Percentiles rank a stretch among this genome's conserved stretches.
These are phyloP conservation scores for Zelopaecilomyces penicillatus DNA, from an alignment of 2,329 filamentous ascomycete species.

Conservation along the genomic window DNA sequence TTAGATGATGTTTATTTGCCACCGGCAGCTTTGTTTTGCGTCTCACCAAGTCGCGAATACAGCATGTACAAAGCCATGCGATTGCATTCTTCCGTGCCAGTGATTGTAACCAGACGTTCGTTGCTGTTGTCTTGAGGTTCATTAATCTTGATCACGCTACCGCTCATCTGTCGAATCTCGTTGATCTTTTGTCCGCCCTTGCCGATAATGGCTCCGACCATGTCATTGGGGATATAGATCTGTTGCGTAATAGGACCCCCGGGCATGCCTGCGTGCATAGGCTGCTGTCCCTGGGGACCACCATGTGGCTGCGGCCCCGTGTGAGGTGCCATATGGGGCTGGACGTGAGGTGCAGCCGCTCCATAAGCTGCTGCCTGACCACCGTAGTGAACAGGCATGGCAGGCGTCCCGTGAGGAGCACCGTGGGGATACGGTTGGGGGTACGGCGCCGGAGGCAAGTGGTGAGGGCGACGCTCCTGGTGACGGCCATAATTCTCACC, in stretches of 20 bases:
- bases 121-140: constrained; percentile 99
- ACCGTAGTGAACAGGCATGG: constrained; percentile 71
- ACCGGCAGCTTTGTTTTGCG: constrained; percentile 19
- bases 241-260: constrained; percentile 78
- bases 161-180: constrained; percentile 92
- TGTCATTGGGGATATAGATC: constrained; percentile 98
- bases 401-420: constrained; percentile 50
- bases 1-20: constrained; percentile 18
- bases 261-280: constrained; percentile 57
- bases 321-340: constrained; percentile 61
- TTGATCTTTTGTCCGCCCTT: constrained; percentile 99
- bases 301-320: constrained; percentile 46
- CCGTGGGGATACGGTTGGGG: constrained; percentile 61
- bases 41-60: constrained; percentile 86
- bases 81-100: constrained; percentile 95
- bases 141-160: constrained; percentile 99
- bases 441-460: constrained; percentile 67
- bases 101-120: constrained; percentile 93
- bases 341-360: constrained; percentile 66
- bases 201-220: constrained; percentile 98
- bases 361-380: constrained; percentile 68
- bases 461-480: constrained; percentile 64
- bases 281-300: constrained; percentile 66
- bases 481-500: constrained; percentile 74
- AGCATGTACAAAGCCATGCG: constrained; percentile 99